Percentiles rank a stretch among this genome's conserved stretches.
These are phyloP conservation scores for Paratinospora sagittata DNA, from an alignment of 164 flowering plant genomes.

Conservation along the genomic window DNA sequence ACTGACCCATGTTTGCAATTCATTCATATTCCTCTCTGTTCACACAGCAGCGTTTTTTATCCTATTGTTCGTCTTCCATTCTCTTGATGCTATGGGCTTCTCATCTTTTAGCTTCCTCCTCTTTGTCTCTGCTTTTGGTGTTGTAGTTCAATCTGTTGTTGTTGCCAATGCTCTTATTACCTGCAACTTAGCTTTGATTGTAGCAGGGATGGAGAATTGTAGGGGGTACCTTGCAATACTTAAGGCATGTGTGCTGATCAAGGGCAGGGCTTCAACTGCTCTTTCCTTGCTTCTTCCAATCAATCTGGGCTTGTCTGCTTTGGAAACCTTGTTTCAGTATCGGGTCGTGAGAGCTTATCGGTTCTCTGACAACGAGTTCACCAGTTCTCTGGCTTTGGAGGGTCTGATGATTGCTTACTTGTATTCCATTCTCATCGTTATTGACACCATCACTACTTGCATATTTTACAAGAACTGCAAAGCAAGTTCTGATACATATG, in stretches of 20 bases:
- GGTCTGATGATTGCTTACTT: conserved; percentile 46
- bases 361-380: conserved; percentile 1
- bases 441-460: conserved; percentile 43
- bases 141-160: conserved; percentile 25
- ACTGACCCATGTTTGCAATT: conserved; percentile 32
- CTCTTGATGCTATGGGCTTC: conserved; percentile 12
- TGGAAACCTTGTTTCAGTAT: conserved; percentile 48
- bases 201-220: conserved; percentile 35
- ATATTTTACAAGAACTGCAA: conserved; percentile 35
- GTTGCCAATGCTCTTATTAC: conserved; percentile 22
- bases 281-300: conserved; percentile 34
- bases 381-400: conserved; percentile 31
- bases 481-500: conserved; percentile 6
- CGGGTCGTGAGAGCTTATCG: conserved; percentile 31
- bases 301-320: conserved; percentile 36
- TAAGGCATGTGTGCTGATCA: conserved; percentile 39
- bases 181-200: conserved; percentile 36
- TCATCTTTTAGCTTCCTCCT: conserved; percentile 9
- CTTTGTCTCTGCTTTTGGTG: conserved; percentile 14
- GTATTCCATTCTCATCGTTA: conserved; percentile 40
- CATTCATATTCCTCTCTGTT: conserved; percentile 23
- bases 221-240: conserved; percentile 29
- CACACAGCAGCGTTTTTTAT: conserved; percentile 25
- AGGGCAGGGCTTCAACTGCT: conserved; percentile 38
- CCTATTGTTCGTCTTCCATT: conserved; percentile 23